Evolutionary conservation across 2,329 filamentous ascomycete species (phyloP).

Genomic region (Coniochaeta sp.): DNA sequence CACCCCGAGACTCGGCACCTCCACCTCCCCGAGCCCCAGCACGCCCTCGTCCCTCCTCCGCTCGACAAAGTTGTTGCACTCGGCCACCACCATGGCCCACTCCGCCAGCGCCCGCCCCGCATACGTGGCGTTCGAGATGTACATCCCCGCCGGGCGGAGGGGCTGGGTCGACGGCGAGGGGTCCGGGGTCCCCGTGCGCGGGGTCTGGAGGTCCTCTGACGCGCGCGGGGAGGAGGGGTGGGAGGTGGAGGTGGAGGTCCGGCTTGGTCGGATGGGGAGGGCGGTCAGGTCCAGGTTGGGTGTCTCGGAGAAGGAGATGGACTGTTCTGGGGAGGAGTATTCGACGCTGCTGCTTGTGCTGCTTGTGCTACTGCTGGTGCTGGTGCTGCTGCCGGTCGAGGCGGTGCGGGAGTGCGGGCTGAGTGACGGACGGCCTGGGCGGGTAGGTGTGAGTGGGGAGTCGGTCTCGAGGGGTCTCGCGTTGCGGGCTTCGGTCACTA

Average conservation of each 20-base stretch:
- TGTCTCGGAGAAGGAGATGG: not conserved
- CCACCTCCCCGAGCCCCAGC: slow-evolving; percentile 56
- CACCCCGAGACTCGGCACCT: slow-evolving; percentile 58
- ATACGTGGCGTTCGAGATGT: slow-evolving; percentile 46
- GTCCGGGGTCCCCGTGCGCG: not conserved
- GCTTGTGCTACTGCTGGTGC: slow-evolving; percentile 12
- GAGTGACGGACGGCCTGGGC: not conserved
- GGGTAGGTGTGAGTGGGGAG: not conserved
- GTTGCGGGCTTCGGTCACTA: slow-evolving; percentile 44
- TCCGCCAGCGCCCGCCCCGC: slow-evolving; percentile 68
- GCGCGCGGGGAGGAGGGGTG: not conserved
- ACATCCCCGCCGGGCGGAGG: slow-evolving; percentile 36
- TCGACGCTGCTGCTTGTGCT: slow-evolving; percentile 11
- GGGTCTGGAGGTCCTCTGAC: not conserved
- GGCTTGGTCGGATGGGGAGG: slow-evolving; percentile 11
- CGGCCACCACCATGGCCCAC: slow-evolving; percentile 66
- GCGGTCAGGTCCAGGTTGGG: slow-evolving; percentile 5
- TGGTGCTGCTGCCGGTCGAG: slow-evolving; percentile 12
- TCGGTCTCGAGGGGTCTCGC: slow-evolving; percentile 23
- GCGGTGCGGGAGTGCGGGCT: slow-evolving; percentile 5
- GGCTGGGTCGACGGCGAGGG: slow-evolving; percentile 26
- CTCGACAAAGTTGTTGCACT: slow-evolving; percentile 77
- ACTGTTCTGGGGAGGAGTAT: not conserved
- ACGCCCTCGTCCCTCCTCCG: slow-evolving; percentile 68
- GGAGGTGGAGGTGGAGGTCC: slow-evolving; percentile 13